Evolutionary conservation across 148 eudicot genomes (phyloP).

Genomic region (Pharnaceum exiguum): DNA sequence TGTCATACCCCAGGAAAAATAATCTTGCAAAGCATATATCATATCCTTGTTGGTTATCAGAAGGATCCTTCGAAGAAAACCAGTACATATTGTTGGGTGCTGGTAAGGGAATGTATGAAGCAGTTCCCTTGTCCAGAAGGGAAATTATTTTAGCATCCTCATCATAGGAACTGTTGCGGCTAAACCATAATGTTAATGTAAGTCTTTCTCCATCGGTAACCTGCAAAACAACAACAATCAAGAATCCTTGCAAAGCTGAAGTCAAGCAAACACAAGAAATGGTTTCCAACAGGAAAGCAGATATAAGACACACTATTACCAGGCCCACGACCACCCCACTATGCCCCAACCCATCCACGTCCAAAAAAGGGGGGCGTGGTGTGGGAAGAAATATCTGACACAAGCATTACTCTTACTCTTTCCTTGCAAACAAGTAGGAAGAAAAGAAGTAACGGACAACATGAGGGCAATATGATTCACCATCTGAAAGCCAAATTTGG

Average conservation of each 20-base stretch:
- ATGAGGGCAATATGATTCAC: too few relatives aligned
- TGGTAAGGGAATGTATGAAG: conserved; percentile 44
- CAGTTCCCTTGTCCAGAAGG: conserved; percentile 31
- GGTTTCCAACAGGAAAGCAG: too few relatives aligned
- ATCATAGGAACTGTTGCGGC: conserved; percentile 65
- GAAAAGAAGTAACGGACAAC: too few relatives aligned
- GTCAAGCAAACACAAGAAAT: background rate
- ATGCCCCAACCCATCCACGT: too few relatives aligned
- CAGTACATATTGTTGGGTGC: conserved; percentile 90
- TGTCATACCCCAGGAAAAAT: conserved; percentile 48
- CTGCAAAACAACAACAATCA: conserved; percentile 31
- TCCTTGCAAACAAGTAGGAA: too few relatives aligned
- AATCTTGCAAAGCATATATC: conserved; percentile 76
- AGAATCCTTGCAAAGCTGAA: background rate
- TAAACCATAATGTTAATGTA: conserved; percentile 90
- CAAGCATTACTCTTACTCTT: too few relatives aligned
- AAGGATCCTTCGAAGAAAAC: conserved; percentile 58
- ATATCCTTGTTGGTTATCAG: conserved; percentile 55
- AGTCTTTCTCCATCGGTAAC: conserved; percentile 79
- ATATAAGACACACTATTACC: too few relatives aligned
- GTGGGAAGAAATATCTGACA: too few relatives aligned
- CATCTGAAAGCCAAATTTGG: too few relatives aligned
- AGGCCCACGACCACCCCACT: too few relatives aligned
- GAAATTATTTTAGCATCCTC: conserved; percentile 82
- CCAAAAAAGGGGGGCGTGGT: too few relatives aligned